Evolutionary conservation across 2,329 filamentous ascomycete species (phyloP), one percentile per base, ranked within the genome.

Genomic region (Teratosphaeria viscida): DNA sequence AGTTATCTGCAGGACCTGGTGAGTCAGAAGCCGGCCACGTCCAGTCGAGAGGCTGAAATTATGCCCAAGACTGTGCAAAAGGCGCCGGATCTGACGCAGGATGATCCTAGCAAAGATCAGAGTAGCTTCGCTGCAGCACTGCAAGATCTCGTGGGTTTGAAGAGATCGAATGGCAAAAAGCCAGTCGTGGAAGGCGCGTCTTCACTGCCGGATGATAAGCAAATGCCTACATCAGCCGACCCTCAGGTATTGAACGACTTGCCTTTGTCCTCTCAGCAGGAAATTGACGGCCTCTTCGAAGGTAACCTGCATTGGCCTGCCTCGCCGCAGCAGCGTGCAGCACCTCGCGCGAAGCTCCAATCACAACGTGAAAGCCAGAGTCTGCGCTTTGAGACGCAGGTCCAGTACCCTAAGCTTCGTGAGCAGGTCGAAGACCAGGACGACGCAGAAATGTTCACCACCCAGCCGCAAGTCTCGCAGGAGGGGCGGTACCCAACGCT

Each of bases 1-100:
- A 53, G 58, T 11, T 70, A 66, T 54, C 57, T 73, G 29, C 62
- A 70, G 55, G 39, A 59, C 23, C 32, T 54, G 16, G 43, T 49
- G n/a, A 19, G 43, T 6, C 43, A 49, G n/a, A 49, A 10, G 43
- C 43, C 16, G 19, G n/a, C 16, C 43, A 11, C 43, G 23, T 23
- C 43, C 16, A 49, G 43, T 19, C 43, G n/a, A 19, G 43, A 49
- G 16, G 43, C 43, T n/a, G 43, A 19, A 19, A 23, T 23, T 19
- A 49, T 49, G 43, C 16, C 43, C 43, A 10, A 11, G 43, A 6
- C n/a, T 19, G 43, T 49, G 43, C 16, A 49, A 7, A 23, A 19
- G 43, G 43, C 43, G 8, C n/a, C 43, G 19, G 43, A 49, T 49
- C 43, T 49, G 43, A 19, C 43, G 43, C 43, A 49, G 16, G 43